Percentiles rank a stretch among this genome's conserved stretches.
Evolutionary conservation across 768 basidiomycete genomes (phyloP).

Genomic region (Coprinellus aureogranulatus): DNA sequence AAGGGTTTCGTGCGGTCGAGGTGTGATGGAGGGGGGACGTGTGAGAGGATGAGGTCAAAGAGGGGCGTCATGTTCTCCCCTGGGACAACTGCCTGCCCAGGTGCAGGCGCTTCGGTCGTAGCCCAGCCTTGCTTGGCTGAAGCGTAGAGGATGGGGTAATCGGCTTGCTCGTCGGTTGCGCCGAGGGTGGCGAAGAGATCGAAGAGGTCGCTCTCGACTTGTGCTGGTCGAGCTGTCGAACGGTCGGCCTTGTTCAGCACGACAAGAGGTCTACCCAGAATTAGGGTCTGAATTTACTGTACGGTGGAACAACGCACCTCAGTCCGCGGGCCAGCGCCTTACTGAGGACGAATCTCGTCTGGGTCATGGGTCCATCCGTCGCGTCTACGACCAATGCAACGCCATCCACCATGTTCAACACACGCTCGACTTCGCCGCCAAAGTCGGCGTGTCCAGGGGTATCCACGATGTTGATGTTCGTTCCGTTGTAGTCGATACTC

Average conservation of each 20-base stretch:
- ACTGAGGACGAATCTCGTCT: slow-evolving; percentile 51
- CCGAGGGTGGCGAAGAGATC: slow-evolving; percentile 51
- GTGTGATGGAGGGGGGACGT: slow-evolving; percentile 40
- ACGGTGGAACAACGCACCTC: slow-evolving; percentile 27
- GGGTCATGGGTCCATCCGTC: slow-evolving; percentile 61
- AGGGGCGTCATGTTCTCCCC: slow-evolving; percentile 39
- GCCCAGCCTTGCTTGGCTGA: slow-evolving; percentile 54
- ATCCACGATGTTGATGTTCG: slow-evolving; percentile 58
- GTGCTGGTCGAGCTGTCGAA: slow-evolving; percentile 38
- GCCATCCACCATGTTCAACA: slow-evolving; percentile 60
- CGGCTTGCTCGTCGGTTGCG: slow-evolving; percentile 49
- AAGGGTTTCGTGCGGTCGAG: slow-evolving; percentile 39
- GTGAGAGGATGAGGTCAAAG: slow-evolving; percentile 45
- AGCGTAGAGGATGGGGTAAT: slow-evolving; percentile 50
- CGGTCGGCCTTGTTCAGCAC: slow-evolving; percentile 52
- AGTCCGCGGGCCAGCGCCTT: slow-evolving; percentile 45
- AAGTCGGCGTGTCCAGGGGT: slow-evolving; percentile 65
- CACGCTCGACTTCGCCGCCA: slow-evolving; percentile 60
- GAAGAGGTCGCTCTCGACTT: slow-evolving; percentile 50
- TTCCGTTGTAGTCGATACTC: slow-evolving; percentile 46
- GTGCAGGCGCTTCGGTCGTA: slow-evolving; percentile 22
- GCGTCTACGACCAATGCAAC: slow-evolving; percentile 60
- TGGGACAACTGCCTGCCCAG: slow-evolving; percentile 11
- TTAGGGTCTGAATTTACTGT: background rate
- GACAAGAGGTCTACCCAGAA: slow-evolving; percentile 44